These are phyloP conservation scores for Conidiobolus incongruus DNA, from an alignment of 371 early-diverging fungal genomes.

Conservation along the genomic window DNA sequence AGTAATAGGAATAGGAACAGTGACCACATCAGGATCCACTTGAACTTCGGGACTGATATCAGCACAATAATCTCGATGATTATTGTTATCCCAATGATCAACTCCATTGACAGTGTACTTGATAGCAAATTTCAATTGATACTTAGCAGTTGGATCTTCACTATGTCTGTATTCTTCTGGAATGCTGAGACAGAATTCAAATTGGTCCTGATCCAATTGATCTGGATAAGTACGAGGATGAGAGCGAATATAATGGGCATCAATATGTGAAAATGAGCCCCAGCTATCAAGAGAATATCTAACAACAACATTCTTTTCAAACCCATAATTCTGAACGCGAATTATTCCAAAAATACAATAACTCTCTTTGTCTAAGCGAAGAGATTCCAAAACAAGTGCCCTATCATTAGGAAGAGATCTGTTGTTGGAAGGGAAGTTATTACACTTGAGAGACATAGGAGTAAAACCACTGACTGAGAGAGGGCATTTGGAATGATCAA, in stretches of 20 bases:
- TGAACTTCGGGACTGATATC: background rate
- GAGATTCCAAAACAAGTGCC: background rate
- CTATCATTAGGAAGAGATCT: background rate
- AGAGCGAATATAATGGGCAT: conserved; percentile 1
- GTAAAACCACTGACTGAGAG: conserved; percentile 1
- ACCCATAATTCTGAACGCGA: conserved; percentile 8
- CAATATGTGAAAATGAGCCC: conserved; percentile 4
- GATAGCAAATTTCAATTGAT: conserved; percentile 1
- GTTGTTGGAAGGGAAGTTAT: background rate
- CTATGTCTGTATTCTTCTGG: background rate
- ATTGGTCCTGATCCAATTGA: background rate
- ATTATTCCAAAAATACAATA: background rate
- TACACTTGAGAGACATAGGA: background rate
- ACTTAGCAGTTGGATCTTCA: background rate
- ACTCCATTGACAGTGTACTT: conserved; percentile 1
- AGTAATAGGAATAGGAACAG: background rate
- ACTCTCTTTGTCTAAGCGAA: background rate
- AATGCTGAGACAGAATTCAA: background rate
- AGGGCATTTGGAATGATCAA: conserved; percentile 1
- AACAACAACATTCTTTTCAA: conserved; percentile 7
- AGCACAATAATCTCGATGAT: background rate
- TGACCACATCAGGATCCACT: conserved; percentile 1
- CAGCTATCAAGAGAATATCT: conserved; percentile 9
- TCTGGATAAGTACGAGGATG: too few species aligned
- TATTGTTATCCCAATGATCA: conserved; percentile 6